Conservation (phyloP, 129 eudicot species). For the Flaveria bidentis region DNA sequence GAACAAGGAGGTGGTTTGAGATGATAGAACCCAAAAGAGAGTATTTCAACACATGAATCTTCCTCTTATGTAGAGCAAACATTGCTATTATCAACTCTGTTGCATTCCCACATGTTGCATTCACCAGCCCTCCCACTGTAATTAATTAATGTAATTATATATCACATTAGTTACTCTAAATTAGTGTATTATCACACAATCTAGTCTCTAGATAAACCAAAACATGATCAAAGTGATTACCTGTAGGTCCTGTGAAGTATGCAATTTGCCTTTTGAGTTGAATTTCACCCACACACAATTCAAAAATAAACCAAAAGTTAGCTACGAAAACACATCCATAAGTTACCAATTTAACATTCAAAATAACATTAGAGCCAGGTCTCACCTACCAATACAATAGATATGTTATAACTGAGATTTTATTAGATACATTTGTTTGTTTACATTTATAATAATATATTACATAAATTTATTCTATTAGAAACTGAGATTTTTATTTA, state of each 20-base stretch:
- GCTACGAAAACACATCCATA: constrained; percentile 16
- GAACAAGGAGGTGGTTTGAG: constrained; percentile 89
- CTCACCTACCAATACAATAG: no score
- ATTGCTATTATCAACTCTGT: constrained; percentile 93
- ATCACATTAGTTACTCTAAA: neutral
- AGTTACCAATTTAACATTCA: neutral
- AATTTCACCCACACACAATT: constrained; percentile 11
- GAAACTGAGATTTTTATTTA: constrained; percentile 43
- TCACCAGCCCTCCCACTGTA: constrained; percentile 91
- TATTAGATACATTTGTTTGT: no score
- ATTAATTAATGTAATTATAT: neutral
- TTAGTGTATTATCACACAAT: no score
- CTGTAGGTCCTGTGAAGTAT: constrained; percentile 92
- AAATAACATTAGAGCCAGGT: neutral
- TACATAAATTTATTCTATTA: constrained; percentile 64
- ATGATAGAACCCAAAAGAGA: constrained; percentile 85
- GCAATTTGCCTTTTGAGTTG: constrained; percentile 72
- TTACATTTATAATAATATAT: no score
- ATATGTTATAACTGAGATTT: no score
- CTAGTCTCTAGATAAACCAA: no score
- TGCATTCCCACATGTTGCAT: constrained; percentile 97
- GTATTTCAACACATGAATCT: constrained; percentile 73
- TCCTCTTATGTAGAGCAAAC: constrained; percentile 63
- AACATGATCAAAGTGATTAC: constrained; percentile 25
- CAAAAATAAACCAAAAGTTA: constrained; percentile 24